A percentile compares a stretch with the other conserved stretches of the same genome.
phyloP scores from a whole-genome alignment of 768 basidiomycete species.

The Lactifluus subvellereus region DNA sequence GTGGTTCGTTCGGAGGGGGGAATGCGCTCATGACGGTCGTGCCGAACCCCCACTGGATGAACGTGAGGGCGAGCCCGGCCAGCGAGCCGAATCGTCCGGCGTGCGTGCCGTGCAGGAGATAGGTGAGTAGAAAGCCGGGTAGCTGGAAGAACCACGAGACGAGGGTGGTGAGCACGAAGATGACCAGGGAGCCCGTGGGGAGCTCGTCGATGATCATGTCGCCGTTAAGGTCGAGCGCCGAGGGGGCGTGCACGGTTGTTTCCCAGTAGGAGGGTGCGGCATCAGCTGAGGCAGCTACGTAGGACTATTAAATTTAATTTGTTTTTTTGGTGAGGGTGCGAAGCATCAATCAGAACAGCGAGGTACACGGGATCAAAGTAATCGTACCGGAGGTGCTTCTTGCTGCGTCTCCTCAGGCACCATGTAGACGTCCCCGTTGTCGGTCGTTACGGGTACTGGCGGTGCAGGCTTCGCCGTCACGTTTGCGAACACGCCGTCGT shows the following conservation, averaged over 20 bases:
- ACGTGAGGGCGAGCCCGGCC: conserved; percentile 89
- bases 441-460: conserved; percentile 40
- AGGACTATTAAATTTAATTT: conserved; percentile 48
- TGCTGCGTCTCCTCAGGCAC: conserved; percentile 79
- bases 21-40: conserved; percentile 34
- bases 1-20: conserved; percentile 17
- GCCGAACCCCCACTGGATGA: conserved; percentile 92
- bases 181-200: conserved; percentile 68
- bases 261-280: conserved; percentile 96
- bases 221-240: conserved; percentile 41
- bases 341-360: neutral
- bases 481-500: conserved; percentile 95
- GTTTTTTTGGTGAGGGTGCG: neutral
- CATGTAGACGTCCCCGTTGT: conserved; percentile 52
- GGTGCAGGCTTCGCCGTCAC: conserved; percentile 78
- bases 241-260: conserved; percentile 83
- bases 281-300: conserved; percentile 82
- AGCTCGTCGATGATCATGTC: conserved; percentile 90
- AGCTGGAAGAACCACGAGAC: conserved; percentile 97
- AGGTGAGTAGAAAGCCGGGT: conserved; percentile 87
- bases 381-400: conserved; percentile 77
- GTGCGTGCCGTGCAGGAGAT: conserved; percentile 86
- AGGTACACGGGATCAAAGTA: neutral
- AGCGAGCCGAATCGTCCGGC: conserved; percentile 91
- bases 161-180: conserved; percentile 75